Conservation (phyloP, 768 basidiomycete genomes). For the Agaricus subrufescens region DNA sequence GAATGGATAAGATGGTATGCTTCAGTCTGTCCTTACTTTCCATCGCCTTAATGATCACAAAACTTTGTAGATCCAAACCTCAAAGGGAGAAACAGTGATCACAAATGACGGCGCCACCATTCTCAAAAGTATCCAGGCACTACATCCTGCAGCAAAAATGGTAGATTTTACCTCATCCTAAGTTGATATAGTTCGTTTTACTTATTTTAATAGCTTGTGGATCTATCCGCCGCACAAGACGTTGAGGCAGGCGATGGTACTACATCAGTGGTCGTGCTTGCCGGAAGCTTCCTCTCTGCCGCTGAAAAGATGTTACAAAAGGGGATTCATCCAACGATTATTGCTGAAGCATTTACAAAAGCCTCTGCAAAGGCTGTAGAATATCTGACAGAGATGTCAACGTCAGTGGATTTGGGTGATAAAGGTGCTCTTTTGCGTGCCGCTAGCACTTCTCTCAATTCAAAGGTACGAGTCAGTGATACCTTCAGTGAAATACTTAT, state of each 20-base stretch:
- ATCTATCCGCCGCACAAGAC: constrained; percentile 96
- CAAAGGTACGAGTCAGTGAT: constrained; percentile 57
- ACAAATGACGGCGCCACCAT: constrained; percentile 99
- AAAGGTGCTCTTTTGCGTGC: constrained; percentile 81
- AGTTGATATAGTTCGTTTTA: constrained; percentile 8
- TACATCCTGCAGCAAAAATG: constrained; percentile 99
- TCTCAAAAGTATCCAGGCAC: constrained; percentile 88
- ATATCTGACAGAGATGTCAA: constrained; percentile 88
- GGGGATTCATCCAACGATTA: constrained; percentile 96
- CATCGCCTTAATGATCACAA: constrained; percentile 8
- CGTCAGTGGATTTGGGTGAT: constrained; percentile 88
- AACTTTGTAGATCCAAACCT: constrained; percentile 77
- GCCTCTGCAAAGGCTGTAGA: constrained; percentile 93
- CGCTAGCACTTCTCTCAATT: constrained; percentile 93
- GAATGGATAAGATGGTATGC: constrained; percentile 99
- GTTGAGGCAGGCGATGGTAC: constrained; percentile 98
- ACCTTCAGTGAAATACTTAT: neutral
- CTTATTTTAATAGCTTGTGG: constrained; percentile 67
- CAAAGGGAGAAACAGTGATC: constrained; percentile 94
- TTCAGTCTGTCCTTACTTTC: constrained; percentile 7
- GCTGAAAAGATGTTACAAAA: constrained; percentile 96
- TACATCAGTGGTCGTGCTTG: constrained; percentile 94
- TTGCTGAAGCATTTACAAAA: constrained; percentile 92
- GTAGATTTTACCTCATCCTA: constrained; percentile 33
- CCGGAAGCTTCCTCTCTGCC: constrained; percentile 87